Evolutionary conservation across 345 rosid genomes (phyloP).

Genomic region (Brassica cretica): DNA sequence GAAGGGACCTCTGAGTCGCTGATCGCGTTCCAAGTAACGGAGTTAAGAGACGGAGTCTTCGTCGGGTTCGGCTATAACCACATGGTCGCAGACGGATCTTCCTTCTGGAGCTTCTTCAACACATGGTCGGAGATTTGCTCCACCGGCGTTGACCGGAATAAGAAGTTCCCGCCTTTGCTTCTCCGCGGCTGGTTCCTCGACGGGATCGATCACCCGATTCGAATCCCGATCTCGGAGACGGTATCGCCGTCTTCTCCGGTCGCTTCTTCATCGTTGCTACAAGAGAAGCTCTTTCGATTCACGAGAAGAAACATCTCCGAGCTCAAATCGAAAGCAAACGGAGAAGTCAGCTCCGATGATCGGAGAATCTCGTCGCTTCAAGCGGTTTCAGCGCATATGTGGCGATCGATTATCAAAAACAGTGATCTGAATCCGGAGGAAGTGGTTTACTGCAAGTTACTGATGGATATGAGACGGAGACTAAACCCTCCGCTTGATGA

Average conservation of each 20-base stretch:
- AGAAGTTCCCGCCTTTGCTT: background rate
- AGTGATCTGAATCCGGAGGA: background rate
- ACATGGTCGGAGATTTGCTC: constrained; percentile 41
- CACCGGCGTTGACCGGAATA: constrained; percentile 1
- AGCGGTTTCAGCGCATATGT: background rate
- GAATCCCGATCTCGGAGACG: background rate
- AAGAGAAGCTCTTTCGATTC: background rate
- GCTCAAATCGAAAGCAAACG: constrained; percentile 1
- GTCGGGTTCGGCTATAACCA: constrained; percentile 33
- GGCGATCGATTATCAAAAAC: background rate
- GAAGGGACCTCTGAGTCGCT: constrained; percentile 30
- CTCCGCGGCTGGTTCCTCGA: constrained; percentile 7
- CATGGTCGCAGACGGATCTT: constrained; percentile 27
- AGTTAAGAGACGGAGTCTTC: constrained; percentile 39
- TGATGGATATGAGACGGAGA: background rate
- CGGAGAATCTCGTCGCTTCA: background rate
- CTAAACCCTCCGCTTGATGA: background rate
- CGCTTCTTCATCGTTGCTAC: background rate
- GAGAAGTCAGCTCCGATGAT: background rate
- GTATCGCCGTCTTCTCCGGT: background rate
- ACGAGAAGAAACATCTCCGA: background rate
- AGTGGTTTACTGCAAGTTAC: background rate
- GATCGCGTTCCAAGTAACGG: constrained; percentile 37
- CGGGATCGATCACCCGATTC: constrained; percentile 1
- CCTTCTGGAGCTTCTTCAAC: constrained; percentile 41